Base-by-base conservation (phyloP, 225 moss, liverwort and hornwort species). In the Ulota crispa region DNA sequence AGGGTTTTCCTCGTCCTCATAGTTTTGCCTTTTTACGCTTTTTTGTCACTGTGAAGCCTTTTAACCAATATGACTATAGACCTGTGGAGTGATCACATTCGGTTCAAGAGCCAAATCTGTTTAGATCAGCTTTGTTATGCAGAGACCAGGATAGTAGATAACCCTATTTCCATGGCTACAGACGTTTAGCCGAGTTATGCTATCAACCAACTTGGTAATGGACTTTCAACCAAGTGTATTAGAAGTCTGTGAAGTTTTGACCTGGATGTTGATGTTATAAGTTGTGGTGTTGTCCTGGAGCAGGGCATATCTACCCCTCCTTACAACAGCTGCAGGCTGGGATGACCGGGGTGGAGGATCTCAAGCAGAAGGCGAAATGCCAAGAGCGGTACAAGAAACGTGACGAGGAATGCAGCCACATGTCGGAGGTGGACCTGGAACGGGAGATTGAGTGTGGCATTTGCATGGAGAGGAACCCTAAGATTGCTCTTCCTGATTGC, bases 221-320 rank as follows among this genome's bases (percentile, higher is more conserved):
- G 24, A 41, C 41, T n/a, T 13, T 6, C n/a, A 68, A 24, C n/a
- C 10, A 57, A 57, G 57, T 57, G 24, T 57, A 11, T 56, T 56
- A 3, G 41, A 68, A 68, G 21, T 37, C 62, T 62, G 62, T 30
- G 62, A 56, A 56, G 10, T 57, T 63, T 63, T 15, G 31, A 63
- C 63, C 31, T n/a, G 56, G 56, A 56, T 16, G 64, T 64, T 80
- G 70, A 80, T 53, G 30, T 32, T 27, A 16, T 3, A 47, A 34
- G 73, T 68, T 6, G 14, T 68, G 72, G 23, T 70, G 61, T 21
- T 78, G 79, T 45, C 31, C 64, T 73, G 4, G 16, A 47, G 15
- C 89, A 96, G 96, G 92, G 64, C 93, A 96, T 79, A 96, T 96
- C 65, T 96, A 93, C 78, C 96, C 96, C n/a, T 96, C 94, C 43